Percentiles rank a stretch among this genome's conserved stretches.
These are phyloP conservation scores for Graphilbum ipis-grandicollis DNA, from an alignment of 2,329 filamentous ascomycete species.

Conservation along the genomic window DNA sequence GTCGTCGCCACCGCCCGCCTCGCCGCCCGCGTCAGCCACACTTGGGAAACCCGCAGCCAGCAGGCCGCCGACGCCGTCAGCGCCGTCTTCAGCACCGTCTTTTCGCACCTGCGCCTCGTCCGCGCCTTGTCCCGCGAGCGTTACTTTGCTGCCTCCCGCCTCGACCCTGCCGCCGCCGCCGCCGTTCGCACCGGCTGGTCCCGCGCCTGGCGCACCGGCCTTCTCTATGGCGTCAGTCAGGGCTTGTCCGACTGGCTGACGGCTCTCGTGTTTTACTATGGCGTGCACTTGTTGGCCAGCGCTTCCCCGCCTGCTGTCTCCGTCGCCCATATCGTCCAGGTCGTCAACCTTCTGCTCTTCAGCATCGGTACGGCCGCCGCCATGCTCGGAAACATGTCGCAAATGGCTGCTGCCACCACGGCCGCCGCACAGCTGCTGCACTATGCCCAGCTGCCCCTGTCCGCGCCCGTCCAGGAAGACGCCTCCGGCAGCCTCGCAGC, in stretches of 20 bases:
- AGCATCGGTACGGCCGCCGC: slow-evolving; percentile 55
- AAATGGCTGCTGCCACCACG: slow-evolving; percentile 57
- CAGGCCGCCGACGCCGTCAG: slow-evolving; percentile 41
- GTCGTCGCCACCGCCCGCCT: slow-evolving; percentile 48
- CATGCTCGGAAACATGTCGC: slow-evolving; percentile 60
- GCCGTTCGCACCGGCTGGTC: slow-evolving; percentile 45
- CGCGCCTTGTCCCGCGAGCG: slow-evolving; percentile 55
- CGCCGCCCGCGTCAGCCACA: slow-evolving; percentile 46
- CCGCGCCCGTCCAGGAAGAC: slow-evolving; percentile 40
- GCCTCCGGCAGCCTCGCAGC: slow-evolving; percentile 12
- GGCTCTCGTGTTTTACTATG: slow-evolving; percentile 74
- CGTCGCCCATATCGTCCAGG: slow-evolving; percentile 47
- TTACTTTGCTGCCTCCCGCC: slow-evolving; percentile 47
- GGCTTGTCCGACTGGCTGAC: slow-evolving; percentile 53
- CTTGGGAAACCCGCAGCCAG: slow-evolving; percentile 57
- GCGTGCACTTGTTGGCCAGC: slow-evolving; percentile 42
- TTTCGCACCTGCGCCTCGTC: slow-evolving; percentile 65
- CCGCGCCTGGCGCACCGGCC: slow-evolving; percentile 48
- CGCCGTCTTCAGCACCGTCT: slow-evolving; percentile 54
- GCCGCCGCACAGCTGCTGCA: slow-evolving; percentile 57
- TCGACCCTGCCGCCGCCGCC: slow-evolving; percentile 29
- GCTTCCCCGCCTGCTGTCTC: slow-evolving; percentile 14
- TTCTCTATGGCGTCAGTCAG: slow-evolving; percentile 65
- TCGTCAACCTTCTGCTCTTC: slow-evolving; percentile 73
- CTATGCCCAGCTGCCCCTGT: slow-evolving; percentile 42